phyloP scores from a whole-genome alignment of 2,329 filamentous ascomycete species.

The Cercospora beticola region DNA sequence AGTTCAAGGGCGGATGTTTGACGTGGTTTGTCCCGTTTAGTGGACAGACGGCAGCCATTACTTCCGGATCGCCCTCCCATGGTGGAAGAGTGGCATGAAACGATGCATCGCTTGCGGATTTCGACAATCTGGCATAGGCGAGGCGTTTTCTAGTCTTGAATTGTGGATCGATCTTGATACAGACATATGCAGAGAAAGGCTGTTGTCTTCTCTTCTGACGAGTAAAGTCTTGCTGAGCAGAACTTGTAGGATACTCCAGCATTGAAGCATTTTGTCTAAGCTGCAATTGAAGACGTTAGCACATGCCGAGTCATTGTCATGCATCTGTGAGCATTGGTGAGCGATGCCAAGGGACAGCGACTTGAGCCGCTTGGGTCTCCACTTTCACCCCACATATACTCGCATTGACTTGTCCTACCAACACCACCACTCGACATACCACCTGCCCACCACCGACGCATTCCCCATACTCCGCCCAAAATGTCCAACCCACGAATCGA shows the following conservation, averaged over 20 bases:
- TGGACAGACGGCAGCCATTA: neutral
- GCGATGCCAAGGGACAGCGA: neutral
- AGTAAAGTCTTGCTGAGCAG: neutral
- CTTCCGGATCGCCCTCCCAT: neutral
- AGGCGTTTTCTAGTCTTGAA: slow-evolving; percentile 8
- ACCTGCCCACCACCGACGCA: neutral
- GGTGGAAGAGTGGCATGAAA: slow-evolving; percentile 1
- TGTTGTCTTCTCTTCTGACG: neutral
- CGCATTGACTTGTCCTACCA: neutral
- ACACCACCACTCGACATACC: neutral
- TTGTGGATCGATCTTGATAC: slow-evolving; percentile 6
- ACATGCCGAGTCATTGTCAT: neutral
- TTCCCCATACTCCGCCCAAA: slow-evolving; percentile 24
- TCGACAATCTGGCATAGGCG: slow-evolving; percentile 14
- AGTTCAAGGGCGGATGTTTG: slow-evolving; percentile 1
- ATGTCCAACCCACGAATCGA: slow-evolving; percentile 89
- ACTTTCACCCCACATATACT: neutral
- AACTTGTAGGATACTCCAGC: neutral
- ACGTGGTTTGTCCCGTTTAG: neutral
- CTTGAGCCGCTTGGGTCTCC: neutral
- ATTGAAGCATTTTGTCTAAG: neutral
- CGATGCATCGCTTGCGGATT: slow-evolving; percentile 15
- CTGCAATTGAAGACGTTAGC: neutral
- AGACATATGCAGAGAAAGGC: slow-evolving; percentile 8
- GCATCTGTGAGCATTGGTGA: neutral